phyloP scores from a whole-genome alignment of 495 filamentous ascomycete genomes.

The Aspergillus ellipticus region DNA sequence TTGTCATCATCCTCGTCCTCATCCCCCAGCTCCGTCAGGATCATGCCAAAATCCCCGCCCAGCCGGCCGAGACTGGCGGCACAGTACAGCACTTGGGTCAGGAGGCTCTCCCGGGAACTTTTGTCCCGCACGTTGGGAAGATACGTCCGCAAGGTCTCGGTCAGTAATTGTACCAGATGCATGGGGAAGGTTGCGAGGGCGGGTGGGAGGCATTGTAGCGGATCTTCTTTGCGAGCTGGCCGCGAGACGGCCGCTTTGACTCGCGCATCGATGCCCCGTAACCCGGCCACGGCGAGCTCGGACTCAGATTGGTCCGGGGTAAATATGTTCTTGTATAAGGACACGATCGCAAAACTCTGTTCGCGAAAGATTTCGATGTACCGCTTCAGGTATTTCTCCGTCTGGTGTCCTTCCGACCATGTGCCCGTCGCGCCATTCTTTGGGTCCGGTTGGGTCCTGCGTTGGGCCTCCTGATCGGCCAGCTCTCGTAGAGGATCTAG shows the following conservation, averaged over 20 bases:
- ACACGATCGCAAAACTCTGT: slow-evolving; percentile 92
- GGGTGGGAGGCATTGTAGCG: slow-evolving; percentile 66
- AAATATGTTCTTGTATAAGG: slow-evolving; percentile 89
- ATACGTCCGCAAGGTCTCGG: slow-evolving; percentile 73
- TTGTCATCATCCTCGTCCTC: slow-evolving; percentile 49
- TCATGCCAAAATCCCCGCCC: slow-evolving; percentile 88
- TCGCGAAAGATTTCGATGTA: slow-evolving; percentile 99
- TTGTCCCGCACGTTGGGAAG: slow-evolving; percentile 80
- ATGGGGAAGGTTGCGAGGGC: slow-evolving; percentile 81
- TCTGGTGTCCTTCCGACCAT: slow-evolving; percentile 83
- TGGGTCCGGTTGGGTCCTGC: slow-evolving; percentile 27
- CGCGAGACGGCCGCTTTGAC: slow-evolving; percentile 22
- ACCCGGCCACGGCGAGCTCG: slow-evolving; percentile 30
- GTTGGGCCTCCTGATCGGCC: slow-evolving; percentile 78
- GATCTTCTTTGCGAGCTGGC: slow-evolving; percentile 41
- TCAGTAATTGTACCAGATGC: slow-evolving; percentile 77
- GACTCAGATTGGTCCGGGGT: slow-evolving; percentile 46
- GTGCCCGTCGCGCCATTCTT: slow-evolving; percentile 25
- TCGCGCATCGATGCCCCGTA: slow-evolving; percentile 33
- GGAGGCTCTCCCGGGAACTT: slow-evolving; percentile 72
- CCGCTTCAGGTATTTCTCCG: slow-evolving; percentile 87
- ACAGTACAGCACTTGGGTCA: slow-evolving; percentile 95
- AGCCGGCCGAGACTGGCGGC: slow-evolving; percentile 87
- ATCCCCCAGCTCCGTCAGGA: slow-evolving; percentile 67
- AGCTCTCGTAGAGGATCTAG: slow-evolving; percentile 82